Evolutionary conservation across 2,329 filamentous ascomycete genomes (phyloP).

Genomic region (Rhynchosporium secalis): DNA sequence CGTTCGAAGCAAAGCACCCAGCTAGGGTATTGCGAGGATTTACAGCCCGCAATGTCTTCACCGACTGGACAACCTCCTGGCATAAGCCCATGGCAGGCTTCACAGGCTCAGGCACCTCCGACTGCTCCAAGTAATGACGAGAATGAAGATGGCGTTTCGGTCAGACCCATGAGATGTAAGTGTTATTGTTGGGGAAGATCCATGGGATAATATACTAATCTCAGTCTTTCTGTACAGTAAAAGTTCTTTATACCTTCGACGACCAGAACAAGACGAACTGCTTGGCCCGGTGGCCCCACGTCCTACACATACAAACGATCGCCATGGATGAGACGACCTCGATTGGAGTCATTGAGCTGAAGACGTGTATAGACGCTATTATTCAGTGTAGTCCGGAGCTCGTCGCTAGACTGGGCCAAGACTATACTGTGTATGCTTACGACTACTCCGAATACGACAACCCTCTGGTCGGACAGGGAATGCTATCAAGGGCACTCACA

Average conservation of each 20-base stretch:
- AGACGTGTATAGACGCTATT: conserved; percentile 83
- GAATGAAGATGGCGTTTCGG: conserved; percentile 55
- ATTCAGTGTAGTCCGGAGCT: conserved; percentile 81
- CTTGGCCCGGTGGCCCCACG: conserved; percentile 79
- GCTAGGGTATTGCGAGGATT: conserved; percentile 27
- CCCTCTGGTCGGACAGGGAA: conserved; percentile 90
- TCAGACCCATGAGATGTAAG: conserved; percentile 63
- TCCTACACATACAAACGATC: conserved; percentile 77
- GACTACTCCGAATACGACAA: conserved; percentile 95
- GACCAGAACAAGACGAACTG: conserved; percentile 85
- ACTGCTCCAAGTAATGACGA: conserved; percentile 21
- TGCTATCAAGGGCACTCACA: conserved; percentile 81
- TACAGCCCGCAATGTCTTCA: conserved; percentile 36
- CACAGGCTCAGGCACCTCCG: conserved; percentile 26
- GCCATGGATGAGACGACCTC: conserved; percentile 75
- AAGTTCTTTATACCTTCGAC: conserved; percentile 96
- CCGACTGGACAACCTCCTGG: conserved; percentile 26
- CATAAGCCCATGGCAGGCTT: conserved; percentile 25
- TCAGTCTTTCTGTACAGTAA: conserved; percentile 59
- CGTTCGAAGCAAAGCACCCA: conserved; percentile 20
- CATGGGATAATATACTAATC: conserved; percentile 26
- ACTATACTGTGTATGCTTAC: conserved; percentile 96
- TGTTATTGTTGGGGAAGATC: conserved; percentile 25
- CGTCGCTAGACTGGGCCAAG: conserved; percentile 64
- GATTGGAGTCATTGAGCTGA: conserved; percentile 86